Evolutionary conservation across 164 flowering plant species (phyloP), one percentile per base, ranked within the genome.

Genomic region (Stephania japonica): DNA sequence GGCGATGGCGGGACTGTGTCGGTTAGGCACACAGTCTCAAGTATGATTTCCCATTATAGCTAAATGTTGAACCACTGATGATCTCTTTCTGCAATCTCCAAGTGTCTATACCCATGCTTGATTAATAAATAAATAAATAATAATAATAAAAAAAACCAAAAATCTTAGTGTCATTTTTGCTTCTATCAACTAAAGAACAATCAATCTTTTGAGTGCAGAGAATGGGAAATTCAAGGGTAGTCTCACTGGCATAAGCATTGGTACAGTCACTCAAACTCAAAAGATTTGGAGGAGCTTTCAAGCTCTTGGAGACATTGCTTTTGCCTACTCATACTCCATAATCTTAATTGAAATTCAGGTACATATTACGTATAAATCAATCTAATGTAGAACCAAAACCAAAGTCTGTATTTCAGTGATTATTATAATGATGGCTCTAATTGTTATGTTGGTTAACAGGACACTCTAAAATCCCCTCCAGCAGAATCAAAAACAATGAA

Each of bases 291-390:
- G 89, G 70, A 87, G 84, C 77, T 89, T 89, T 80, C 90, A 87
- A 79, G 90, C 93, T 16, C 84, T 89, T 0, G 93, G 93, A 26
- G 83, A 87, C 77, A 89, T 89, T 6, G 93, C 93, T 38, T 89
- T 87, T 43, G 93, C 93, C 18, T 89, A 89, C 80, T 86, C 90
- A 6, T 89, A 78, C 71, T 87, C 93, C 0, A 67, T 83, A 38
- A 82, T 89, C 50, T 87, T 89, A 6, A 82, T 89, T 16, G 93
- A 89, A 70, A 89, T 87, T 79, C 92, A 88, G 87, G 89, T 88
- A 74, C 10, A n/a, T 7, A 13, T 69, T 19, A 8, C 16, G 3
- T 50, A 19, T 50, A 14, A 13, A 14, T 14, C 19, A 19, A 50
- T 50, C n/a, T 4, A 50, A 50, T 50, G 19, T 50, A 13, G 14